These are phyloP conservation scores for Pilaira anomala DNA, from an alignment of 192 early-diverging fungal species.

Conservation along the genomic window DNA sequence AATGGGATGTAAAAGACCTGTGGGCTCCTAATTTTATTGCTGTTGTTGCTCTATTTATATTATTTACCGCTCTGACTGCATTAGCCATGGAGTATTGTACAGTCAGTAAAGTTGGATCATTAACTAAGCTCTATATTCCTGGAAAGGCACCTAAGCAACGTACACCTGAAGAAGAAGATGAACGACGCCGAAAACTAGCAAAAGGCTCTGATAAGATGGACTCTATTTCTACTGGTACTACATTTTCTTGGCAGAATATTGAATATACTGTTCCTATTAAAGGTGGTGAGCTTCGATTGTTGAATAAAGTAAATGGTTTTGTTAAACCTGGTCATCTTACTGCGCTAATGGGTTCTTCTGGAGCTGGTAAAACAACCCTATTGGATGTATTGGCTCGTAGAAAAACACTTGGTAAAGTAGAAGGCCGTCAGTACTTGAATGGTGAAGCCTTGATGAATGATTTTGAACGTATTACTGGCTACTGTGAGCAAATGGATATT, in stretches of 20 bases:
- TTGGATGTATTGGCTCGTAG: slow-evolving; percentile 71
- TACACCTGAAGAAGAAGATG: slow-evolving; percentile 26
- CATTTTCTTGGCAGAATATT: slow-evolving; percentile 62
- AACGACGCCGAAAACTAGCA: slow-evolving; percentile 31
- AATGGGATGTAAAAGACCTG: slow-evolving; percentile 51
- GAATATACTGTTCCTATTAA: slow-evolving; percentile 68
- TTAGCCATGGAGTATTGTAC: slow-evolving; percentile 49
- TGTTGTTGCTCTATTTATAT: slow-evolving; percentile 44
- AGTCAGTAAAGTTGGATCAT: slow-evolving; percentile 42
- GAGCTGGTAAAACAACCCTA: slow-evolving; percentile 75
- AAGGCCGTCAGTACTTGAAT: slow-evolving; percentile 67
- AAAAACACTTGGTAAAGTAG: slow-evolving; percentile 65
- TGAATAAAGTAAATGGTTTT: slow-evolving; percentile 66
- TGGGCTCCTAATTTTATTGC: slow-evolving; percentile 60
- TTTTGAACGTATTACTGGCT: slow-evolving; percentile 71
- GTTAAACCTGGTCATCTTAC: slow-evolving; percentile 69
- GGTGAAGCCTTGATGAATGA: slow-evolving; percentile 54
- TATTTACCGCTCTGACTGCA: slow-evolving; percentile 39
- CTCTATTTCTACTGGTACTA: slow-evolving; percentile 36
- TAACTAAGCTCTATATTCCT: slow-evolving; percentile 48
- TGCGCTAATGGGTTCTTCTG: slow-evolving; percentile 77
- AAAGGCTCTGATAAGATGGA: slow-evolving; percentile 33
- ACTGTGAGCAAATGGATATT: slow-evolving; percentile 84
- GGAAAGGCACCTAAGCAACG: slow-evolving; percentile 27
- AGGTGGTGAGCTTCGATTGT: slow-evolving; percentile 57